Base-by-base conservation (phyloP, 441 rosid genomes). In the Capsella rubella region DNA sequence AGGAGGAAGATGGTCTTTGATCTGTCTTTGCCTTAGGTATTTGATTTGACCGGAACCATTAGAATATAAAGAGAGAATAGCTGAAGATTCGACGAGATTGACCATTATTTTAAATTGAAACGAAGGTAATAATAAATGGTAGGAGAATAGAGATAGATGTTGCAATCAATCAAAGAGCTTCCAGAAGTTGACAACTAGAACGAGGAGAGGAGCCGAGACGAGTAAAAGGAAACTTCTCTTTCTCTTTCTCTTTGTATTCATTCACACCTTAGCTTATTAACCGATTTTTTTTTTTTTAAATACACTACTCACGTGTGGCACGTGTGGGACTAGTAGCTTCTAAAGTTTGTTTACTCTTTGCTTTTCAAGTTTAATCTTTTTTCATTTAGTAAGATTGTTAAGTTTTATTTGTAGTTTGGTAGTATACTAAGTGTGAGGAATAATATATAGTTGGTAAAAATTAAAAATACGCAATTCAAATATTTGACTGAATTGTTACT, bases 121-220 rank as follows among this genome's bases (percentile, higher is more conserved):
- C 2, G 25, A 21, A 40, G 12, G 45, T 49, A 52, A 10, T 27
- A 13, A 54, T 27, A 13, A 54, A 62, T 28, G 8, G 73, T 16
- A 34, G 37, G 69, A 61, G 58, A 75, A 75, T 52, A 67, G 5
- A 75, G 79, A 25, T 67, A 60, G 25, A 68, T 32, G 78, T 58
- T 67, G 68, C 49, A 45, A 61, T 68, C 74, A 75, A 53, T 75
- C 49, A 62, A 45, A 52, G 50, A 8, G 69, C 74, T 75, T 75
- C 74, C 64, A 75, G 79, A 75, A 75, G 79, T 69, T 75, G 74
- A 75, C 74, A 69, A 75, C 34, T 34, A 34, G 8, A 31, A 40
- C 27, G 25, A 68, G 29, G 31, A 52, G 25, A 68, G 29, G 31
- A 52, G 68, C 54, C 7, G 43, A 60, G 50, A 62, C 10, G 29